These are phyloP conservation scores for Groenewaldozyma auringiensis DNA, from an alignment of 1,139 yeast genomes.

Conservation along the genomic window DNA sequence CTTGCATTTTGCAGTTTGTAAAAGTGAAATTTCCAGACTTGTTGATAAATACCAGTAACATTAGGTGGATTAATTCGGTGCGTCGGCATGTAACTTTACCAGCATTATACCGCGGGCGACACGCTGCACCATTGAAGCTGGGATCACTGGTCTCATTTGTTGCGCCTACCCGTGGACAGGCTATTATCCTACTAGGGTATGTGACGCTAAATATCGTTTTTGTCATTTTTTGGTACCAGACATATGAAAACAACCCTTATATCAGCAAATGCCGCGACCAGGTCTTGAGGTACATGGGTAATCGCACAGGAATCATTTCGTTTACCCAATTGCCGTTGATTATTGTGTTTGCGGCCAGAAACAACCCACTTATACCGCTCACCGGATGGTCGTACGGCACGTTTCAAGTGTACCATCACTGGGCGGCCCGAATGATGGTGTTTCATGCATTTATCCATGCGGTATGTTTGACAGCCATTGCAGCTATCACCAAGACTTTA, in stretches of 20 bases:
- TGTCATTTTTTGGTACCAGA: constrained; percentile 12
- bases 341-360: constrained; percentile 54
- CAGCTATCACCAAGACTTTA: constrained; percentile 33
- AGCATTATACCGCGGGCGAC: constrained; percentile 26
- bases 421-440: constrained; percentile 51
- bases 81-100: constrained; percentile 29
- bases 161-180: constrained; percentile 29
- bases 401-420: constrained; percentile 54
- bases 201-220: constrained; percentile 23
- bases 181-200: constrained; percentile 25
- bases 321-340: constrained; percentile 49
- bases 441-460: constrained; percentile 39
- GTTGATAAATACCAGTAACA: constrained; percentile 5
- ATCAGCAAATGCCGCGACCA: constrained; percentile 22
- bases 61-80: constrained; percentile 11
- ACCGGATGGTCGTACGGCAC: constrained; percentile 62
- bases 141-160: constrained; percentile 13
- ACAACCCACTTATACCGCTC: constrained; percentile 46
- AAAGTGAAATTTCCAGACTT: constrained; percentile 8
- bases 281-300: constrained; percentile 40
- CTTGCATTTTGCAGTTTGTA: constrained; percentile 7
- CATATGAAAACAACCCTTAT: constrained; percentile 19
- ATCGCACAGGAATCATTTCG: constrained; percentile 54
- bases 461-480: constrained; percentile 27
- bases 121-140: constrained; percentile 23